These are phyloP conservation scores for Fistulina hepatica DNA, from an alignment of 1,284 basidiomycete genomes.

Conservation along the genomic window DNA sequence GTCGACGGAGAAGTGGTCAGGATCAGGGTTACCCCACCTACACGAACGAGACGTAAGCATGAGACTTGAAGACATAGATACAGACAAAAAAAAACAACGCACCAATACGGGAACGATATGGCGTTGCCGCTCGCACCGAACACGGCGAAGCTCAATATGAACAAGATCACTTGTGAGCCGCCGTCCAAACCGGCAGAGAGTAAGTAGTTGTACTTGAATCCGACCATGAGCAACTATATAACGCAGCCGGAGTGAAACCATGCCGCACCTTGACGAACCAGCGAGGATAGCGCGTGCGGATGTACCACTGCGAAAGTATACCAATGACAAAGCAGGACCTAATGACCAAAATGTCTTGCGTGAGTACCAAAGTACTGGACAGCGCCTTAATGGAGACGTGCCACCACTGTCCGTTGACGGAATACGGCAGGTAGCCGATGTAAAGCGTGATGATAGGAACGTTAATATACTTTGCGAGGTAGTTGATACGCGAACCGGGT, in stretches of 20 bases:
- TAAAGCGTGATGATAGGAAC: conserved; percentile 40
- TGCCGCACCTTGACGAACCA: conserved; percentile 38
- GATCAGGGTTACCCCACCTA: conserved; percentile 20
- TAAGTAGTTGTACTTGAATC: conserved; percentile 32
- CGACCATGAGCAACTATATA: neutral
- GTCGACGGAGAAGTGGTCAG: conserved; percentile 26
- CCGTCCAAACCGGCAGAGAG: conserved; percentile 35
- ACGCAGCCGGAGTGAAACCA: neutral
- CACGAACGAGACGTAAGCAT: neutral
- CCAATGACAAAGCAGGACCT: conserved; percentile 41
- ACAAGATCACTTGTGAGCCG: conserved; percentile 37
- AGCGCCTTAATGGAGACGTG: too few relatives aligned
- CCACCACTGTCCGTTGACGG: conserved; percentile 44
- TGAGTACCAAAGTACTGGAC: too few relatives aligned
- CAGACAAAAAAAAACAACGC: conserved; percentile 1
- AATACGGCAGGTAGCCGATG: conserved; percentile 43
- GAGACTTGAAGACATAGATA: neutral
- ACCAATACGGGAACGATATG: conserved; percentile 43
- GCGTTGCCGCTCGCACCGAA: conserved; percentile 50
- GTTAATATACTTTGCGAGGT: conserved; percentile 37
- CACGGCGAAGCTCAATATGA: conserved; percentile 51
- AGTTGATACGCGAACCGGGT: conserved; percentile 22
- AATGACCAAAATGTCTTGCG: too few relatives aligned
- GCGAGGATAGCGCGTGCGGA: conserved; percentile 30
- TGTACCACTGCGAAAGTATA: conserved; percentile 37